Conservation (phyloP, 257 asterid species). For the Solanum corneliomulleri region DNA sequence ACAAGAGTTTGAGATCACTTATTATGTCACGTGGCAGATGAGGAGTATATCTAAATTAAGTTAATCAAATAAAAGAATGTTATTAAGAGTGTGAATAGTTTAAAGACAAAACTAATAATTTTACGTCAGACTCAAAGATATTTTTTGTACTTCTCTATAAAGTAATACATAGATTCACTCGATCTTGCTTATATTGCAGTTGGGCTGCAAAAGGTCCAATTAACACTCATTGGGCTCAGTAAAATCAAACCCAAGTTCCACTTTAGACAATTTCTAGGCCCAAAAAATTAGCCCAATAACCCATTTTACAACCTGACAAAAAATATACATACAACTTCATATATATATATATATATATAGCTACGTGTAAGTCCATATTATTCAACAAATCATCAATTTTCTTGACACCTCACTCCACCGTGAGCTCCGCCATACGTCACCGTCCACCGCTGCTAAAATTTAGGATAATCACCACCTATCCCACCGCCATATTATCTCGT, state of each 20-base stretch:
- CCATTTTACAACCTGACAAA: background rate
- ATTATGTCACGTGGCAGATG: accelerated
- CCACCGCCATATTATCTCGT: background rate
- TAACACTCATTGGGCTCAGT: background rate
- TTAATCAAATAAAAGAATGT: too few species aligned
- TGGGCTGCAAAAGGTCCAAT: background rate
- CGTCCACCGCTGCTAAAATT: background rate
- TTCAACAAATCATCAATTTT: background rate
- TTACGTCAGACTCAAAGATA: accelerated
- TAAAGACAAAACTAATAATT: too few species aligned
- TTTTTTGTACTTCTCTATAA: too few species aligned
- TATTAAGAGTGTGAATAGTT: too few species aligned
- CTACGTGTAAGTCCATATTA: background rate
- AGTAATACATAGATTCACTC: too few species aligned
- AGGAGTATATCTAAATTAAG: too few species aligned
- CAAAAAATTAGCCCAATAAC: background rate
- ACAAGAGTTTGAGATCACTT: too few species aligned
- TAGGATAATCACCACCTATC: background rate
- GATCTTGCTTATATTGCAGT: background rate
- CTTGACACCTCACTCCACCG: background rate
- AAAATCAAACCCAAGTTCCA: background rate
- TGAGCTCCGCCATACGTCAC: background rate
- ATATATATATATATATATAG: too few species aligned
- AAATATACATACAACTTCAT: too few species aligned
- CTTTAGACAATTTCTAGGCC: background rate